phyloP scores from a whole-genome alignment of 805 yeast genomes.

The Saccharomyces kudriavzevii region DNA sequence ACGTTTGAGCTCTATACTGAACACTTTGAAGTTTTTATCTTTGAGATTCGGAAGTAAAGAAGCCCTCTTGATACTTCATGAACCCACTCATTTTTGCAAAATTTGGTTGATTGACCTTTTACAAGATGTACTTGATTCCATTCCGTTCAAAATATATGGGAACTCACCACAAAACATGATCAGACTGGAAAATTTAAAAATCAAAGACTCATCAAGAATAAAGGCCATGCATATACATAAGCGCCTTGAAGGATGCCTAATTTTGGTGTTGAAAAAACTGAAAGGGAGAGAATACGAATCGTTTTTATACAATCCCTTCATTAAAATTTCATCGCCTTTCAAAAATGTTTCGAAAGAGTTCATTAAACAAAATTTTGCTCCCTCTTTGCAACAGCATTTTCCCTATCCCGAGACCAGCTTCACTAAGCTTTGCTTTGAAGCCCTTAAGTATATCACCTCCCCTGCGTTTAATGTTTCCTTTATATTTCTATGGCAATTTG shows the following conservation, averaged over 20 bases:
- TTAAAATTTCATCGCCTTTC: slow-evolving; percentile 22
- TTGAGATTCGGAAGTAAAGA: slow-evolving; percentile 45
- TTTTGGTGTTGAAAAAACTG: slow-evolving; percentile 12
- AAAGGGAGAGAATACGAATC: slow-evolving; percentile 27
- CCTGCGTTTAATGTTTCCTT: slow-evolving; percentile 10
- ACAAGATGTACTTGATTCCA: slow-evolving; percentile 19
- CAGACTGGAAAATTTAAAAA: slow-evolving; percentile 8
- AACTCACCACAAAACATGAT: slow-evolving; percentile 21
- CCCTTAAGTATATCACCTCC: slow-evolving; percentile 16
- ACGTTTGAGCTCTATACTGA: neutral
- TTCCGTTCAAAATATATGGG: slow-evolving; percentile 23
- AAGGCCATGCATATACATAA: neutral
- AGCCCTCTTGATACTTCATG: slow-evolving; percentile 49
- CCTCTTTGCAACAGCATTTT: slow-evolving; percentile 4
- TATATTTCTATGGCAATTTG: slow-evolving; percentile 19
- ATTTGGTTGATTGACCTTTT: slow-evolving; percentile 37
- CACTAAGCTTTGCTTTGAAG: slow-evolving; percentile 13
- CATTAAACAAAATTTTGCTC: slow-evolving; percentile 2
- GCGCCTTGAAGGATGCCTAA: slow-evolving; percentile 31
- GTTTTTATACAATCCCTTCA: slow-evolving; percentile 28
- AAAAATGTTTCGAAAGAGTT: slow-evolving; percentile 8
- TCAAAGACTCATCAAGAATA: neutral
- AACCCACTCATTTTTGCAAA: slow-evolving; percentile 34
- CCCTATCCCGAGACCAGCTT: slow-evolving; percentile 10
- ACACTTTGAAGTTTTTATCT: slow-evolving; percentile 12